Percentiles rank a stretch among this genome's conserved stretches.
These are phyloP conservation scores for Penicillium cosmopolitanum DNA, from an alignment of 495 filamentous ascomycete species.

Conservation along the genomic window DNA sequence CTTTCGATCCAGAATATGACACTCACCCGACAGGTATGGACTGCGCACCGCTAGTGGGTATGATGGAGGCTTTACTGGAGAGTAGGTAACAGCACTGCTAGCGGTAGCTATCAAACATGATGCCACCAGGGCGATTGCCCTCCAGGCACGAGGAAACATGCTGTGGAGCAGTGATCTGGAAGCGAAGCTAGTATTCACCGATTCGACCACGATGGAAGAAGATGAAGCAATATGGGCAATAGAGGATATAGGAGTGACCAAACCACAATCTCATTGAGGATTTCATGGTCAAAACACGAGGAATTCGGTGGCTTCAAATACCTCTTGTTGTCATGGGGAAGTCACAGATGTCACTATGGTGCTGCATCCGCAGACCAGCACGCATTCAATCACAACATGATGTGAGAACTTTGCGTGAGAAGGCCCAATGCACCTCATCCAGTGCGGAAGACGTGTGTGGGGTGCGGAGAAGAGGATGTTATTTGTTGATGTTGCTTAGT, in stretches of 20 bases:
- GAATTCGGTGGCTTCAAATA: conserved; percentile 21
- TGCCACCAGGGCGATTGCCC: conserved; percentile 10
- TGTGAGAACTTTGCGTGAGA: conserved; percentile 24
- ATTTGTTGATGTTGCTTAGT: neutral
- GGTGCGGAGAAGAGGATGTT: neutral
- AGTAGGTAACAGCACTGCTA: conserved; percentile 28
- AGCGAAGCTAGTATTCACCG: neutral
- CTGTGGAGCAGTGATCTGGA: neutral
- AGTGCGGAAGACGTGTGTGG: neutral
- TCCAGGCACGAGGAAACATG: conserved; percentile 17
- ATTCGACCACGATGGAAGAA: too few species aligned
- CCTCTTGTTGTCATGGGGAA: neutral
- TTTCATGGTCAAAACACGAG: conserved; percentile 6
- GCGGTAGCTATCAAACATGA: conserved; percentile 15
- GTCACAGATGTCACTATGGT: neutral
- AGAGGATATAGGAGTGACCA: neutral
- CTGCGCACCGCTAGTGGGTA: conserved; percentile 48
- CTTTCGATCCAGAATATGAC: too few species aligned
- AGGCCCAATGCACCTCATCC: conserved; percentile 15
- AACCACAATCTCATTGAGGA: neutral
- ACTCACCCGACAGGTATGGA: conserved; percentile 43
- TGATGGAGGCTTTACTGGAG: conserved; percentile 41
- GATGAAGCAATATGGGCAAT: too few species aligned
- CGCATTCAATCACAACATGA: conserved; percentile 27
- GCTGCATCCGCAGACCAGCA: neutral